These are phyloP conservation scores for Fusarium subglutinans DNA, from an alignment of 2,329 filamentous ascomycete species.

Conservation along the genomic window DNA sequence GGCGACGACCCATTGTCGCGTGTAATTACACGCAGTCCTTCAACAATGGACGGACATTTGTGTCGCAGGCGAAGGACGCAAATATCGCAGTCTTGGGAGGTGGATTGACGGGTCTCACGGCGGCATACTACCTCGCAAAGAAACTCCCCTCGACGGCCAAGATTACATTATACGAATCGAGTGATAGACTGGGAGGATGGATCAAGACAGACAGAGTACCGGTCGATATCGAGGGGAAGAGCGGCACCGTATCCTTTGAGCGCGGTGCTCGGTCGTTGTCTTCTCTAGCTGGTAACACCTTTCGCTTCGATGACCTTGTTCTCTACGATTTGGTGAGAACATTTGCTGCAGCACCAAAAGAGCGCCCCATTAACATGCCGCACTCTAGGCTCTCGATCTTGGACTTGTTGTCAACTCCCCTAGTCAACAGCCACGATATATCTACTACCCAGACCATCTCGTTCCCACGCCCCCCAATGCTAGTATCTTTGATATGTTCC, in stretches of 20 bases:
- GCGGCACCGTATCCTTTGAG: slow-evolving; percentile 76
- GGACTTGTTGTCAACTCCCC: slow-evolving; percentile 58
- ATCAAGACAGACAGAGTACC: slow-evolving; percentile 72
- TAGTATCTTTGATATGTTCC: slow-evolving; percentile 39
- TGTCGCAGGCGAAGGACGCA: slow-evolving; percentile 35
- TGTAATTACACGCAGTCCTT: not conserved
- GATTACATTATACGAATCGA: slow-evolving; percentile 84
- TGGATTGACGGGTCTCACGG: slow-evolving; percentile 82
- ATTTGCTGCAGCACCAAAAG: not conserved
- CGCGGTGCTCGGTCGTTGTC: slow-evolving; percentile 82
- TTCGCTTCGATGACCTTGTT: slow-evolving; percentile 68
- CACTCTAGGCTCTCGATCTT: slow-evolving; percentile 48
- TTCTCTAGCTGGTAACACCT: slow-evolving; percentile 52
- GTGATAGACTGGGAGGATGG: slow-evolving; percentile 81
- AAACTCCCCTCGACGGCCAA: slow-evolving; percentile 70
- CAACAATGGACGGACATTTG: slow-evolving; percentile 21
- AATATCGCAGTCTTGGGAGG: slow-evolving; percentile 77
- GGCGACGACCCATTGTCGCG: slow-evolving; percentile 12
- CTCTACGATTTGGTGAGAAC: slow-evolving; percentile 74
- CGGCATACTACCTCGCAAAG: slow-evolving; percentile 79
- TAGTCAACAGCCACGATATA: slow-evolving; percentile 67
- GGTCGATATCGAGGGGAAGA: slow-evolving; percentile 64
- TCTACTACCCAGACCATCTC: slow-evolving; percentile 87
- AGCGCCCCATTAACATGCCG: slow-evolving; percentile 16
- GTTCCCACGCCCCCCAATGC: slow-evolving; percentile 47